A percentile compares a stretch with the other conserved stretches of the same genome.
Conservation (phyloP, 2,329 filamentous ascomycete genomes). For the Lachnellula subtilissima region DNA sequence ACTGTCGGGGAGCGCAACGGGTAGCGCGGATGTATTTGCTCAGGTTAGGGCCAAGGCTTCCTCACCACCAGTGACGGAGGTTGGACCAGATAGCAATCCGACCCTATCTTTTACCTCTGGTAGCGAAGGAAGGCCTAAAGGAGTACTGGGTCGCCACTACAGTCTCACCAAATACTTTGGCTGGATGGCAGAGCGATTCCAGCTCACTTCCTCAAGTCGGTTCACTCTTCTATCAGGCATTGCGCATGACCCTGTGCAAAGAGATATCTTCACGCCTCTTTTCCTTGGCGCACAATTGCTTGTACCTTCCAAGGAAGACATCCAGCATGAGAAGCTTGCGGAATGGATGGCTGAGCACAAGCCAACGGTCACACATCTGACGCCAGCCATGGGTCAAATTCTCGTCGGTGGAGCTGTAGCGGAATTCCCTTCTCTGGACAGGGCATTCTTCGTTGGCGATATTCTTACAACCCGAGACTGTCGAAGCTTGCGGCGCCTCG, state of each 20-base stretch:
- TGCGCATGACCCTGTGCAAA: conserved; percentile 65
- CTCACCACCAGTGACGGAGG: conserved; percentile 59
- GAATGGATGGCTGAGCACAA: conserved; percentile 80
- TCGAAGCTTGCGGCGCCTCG: conserved; percentile 67
- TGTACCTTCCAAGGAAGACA: conserved; percentile 75
- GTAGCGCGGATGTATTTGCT: conserved; percentile 61
- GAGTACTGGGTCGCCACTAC: conserved; percentile 83
- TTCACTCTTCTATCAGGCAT: conserved; percentile 87
- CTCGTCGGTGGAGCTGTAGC: conserved; percentile 78
- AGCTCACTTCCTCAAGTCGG: conserved; percentile 54
- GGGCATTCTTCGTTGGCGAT: conserved; percentile 89
- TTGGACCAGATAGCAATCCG: conserved; percentile 80
- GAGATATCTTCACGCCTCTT: conserved; percentile 84
- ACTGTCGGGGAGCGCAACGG: conserved; percentile 61
- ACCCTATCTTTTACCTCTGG: conserved; percentile 73
- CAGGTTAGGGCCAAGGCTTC: conserved; percentile 45
- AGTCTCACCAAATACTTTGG: conserved; percentile 80
- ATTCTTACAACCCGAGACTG: conserved; percentile 83
- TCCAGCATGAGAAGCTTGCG: conserved; percentile 76
- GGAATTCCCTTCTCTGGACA: conserved; percentile 69
- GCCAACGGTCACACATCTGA: conserved; percentile 80
- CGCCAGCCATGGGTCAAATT: conserved; percentile 95
- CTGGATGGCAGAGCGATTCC: conserved; percentile 86
- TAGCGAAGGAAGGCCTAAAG: conserved; percentile 76
- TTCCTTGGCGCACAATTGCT: conserved; percentile 79